Percentiles rank a stretch among this genome's conserved stretches.
These are phyloP conservation scores for Astrothelium macrocarpum DNA, from an alignment of 495 filamentous ascomycete genomes.

Conservation along the genomic window DNA sequence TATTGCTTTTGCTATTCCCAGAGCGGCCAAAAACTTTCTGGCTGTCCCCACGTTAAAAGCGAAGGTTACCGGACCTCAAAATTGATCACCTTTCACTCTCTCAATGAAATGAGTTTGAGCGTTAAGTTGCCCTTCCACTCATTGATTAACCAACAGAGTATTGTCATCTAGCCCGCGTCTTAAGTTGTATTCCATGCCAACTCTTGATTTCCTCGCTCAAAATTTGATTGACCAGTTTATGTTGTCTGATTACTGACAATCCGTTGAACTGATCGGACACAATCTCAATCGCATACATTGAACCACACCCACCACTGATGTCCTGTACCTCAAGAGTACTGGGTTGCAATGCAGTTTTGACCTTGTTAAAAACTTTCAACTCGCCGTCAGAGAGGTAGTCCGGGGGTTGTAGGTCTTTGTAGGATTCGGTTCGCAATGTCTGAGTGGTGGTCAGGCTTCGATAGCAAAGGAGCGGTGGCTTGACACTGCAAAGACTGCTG, in stretches of 20 bases:
- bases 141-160: not conserved
- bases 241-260: conserved; percentile 57
- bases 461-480: not conserved
- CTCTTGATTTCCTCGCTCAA: conserved; percentile 59
- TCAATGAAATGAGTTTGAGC: no score
- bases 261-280: conserved; percentile 55
- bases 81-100: no score
- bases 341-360: conserved; percentile 36
- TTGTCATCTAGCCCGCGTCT: conserved; percentile 37
- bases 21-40: no score
- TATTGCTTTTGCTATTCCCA: no score
- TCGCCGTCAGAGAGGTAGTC: conserved; percentile 42
- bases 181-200: conserved; percentile 69
- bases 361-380: conserved; percentile 38
- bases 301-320: conserved; percentile 68
- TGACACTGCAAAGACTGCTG: not conserved
- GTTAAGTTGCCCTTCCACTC: not conserved
- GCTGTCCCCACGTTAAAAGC: no score
- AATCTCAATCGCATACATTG: conserved; percentile 69
- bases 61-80: no score
- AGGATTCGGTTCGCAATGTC: not conserved
- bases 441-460: not conserved
- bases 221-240: conserved; percentile 58
- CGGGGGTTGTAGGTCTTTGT: conserved; percentile 28
- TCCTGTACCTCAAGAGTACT: conserved; percentile 52